Percentiles rank a stretch among this genome's conserved stretches.
Conservation (phyloP, 257 asterid species). For the Salvia miltiorrhiza region DNA sequence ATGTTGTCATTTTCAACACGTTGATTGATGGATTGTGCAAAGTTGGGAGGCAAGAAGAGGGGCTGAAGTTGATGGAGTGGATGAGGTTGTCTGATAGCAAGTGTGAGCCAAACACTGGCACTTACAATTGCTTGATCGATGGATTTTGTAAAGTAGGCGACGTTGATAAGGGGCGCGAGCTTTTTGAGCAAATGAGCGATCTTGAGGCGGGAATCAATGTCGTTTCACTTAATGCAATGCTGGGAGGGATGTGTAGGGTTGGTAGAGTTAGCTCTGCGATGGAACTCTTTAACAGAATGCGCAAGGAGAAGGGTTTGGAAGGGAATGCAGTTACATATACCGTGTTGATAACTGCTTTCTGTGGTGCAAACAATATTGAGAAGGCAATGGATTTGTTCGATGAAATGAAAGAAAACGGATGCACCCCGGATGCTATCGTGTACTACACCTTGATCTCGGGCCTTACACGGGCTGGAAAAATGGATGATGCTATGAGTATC, state of each 20-base stretch:
- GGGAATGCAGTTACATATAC: conserved; percentile 58
- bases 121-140: conserved; percentile 70
- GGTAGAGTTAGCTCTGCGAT: conserved; percentile 63
- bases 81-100: conserved; percentile 41
- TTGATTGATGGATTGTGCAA: conserved; percentile 82
- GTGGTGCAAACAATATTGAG: conserved; percentile 61
- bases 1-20: conserved; percentile 58
- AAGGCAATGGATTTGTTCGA: conserved; percentile 62
- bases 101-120: conserved; percentile 50
- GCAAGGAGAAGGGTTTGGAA: conserved; percentile 52
- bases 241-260: conserved; percentile 67
- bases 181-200: conserved; percentile 55
- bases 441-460: conserved; percentile 76
- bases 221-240: conserved; percentile 52
- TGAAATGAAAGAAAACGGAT: conserved; percentile 55
- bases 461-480: conserved; percentile 56
- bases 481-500: conserved; percentile 54
- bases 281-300: conserved; percentile 44
- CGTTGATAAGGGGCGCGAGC: conserved; percentile 49
- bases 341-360: conserved; percentile 64
- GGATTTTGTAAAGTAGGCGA: conserved; percentile 85
- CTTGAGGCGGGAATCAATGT: conserved; percentile 44
- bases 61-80: conserved; percentile 53
- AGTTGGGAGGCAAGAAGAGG: conserved; percentile 83
- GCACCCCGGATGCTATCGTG: conserved; percentile 60